Evolutionary conservation across 2,329 filamentous ascomycete genomes (phyloP).

Genomic region (Cladosporium cucumerinum): DNA sequence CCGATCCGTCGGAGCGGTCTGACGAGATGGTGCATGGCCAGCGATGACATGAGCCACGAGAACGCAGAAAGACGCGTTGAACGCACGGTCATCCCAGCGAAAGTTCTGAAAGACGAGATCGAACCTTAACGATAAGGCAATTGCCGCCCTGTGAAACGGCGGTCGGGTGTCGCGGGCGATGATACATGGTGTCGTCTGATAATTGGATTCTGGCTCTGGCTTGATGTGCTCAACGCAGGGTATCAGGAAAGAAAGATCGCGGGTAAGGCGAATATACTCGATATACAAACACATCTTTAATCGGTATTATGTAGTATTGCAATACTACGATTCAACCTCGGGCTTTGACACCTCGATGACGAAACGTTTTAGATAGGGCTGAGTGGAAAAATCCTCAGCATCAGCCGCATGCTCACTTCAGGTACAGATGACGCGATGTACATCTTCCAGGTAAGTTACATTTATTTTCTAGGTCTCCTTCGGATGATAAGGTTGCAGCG

Average conservation of each 20-base stretch:
- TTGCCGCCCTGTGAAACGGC: neutral
- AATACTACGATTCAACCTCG: neutral
- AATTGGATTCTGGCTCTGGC: neutral
- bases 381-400: neutral
- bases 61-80: conserved; percentile 11
- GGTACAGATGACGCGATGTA: neutral
- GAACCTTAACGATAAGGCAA: conserved; percentile 4
- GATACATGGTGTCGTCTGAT: neutral
- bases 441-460: neutral
- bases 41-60: conserved; percentile 16
- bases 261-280: neutral
- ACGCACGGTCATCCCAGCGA: conserved; percentile 13
- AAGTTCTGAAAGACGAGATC: neutral
- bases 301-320: neutral
- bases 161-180: neutral
- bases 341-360: neutral
- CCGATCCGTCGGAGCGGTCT: conserved; percentile 13
- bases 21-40: conserved; percentile 12
- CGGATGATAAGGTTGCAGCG: neutral
- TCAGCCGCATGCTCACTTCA: neutral
- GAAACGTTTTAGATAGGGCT: neutral
- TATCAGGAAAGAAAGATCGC: neutral
- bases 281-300: neutral
- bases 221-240: neutral
- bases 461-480: neutral